A percentile compares a stretch with the other conserved stretches of the same genome.
Evolutionary conservation across 75 land plant genomes (phyloP).

Genomic region (Pinus taeda): DNA sequence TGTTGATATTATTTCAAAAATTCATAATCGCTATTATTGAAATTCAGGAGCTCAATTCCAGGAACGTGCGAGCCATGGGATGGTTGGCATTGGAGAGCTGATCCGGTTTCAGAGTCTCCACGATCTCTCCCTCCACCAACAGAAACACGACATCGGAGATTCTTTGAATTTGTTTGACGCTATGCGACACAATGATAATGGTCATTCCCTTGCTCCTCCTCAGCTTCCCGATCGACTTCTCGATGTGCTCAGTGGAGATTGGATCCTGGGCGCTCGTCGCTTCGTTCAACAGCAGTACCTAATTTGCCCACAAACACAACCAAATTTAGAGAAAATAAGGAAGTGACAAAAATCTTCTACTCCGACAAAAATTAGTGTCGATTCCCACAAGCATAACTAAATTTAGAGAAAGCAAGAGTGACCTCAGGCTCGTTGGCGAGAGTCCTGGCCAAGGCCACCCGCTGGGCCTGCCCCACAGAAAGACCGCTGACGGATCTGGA

Average conservation of each 20-base stretch:
- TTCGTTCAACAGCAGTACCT: slow-evolving; percentile 86
- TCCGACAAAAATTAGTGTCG: not conserved
- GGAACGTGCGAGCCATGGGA: slow-evolving; percentile 75
- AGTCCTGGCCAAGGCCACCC: slow-evolving; percentile 93
- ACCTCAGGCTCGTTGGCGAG: slow-evolving; percentile 93
- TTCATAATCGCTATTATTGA: too few species aligned
- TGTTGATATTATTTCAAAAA: too few species aligned
- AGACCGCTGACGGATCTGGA: slow-evolving; percentile 39
- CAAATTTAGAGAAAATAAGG: not conserved
- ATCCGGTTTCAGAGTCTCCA: slow-evolving; percentile 68
- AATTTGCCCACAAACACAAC: not conserved
- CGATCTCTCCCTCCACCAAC: slow-evolving; percentile 74
- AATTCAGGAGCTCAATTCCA: slow-evolving; percentile 63
- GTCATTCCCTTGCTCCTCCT: slow-evolving; percentile 60
- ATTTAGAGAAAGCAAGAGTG: not conserved
- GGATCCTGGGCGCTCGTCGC: slow-evolving; percentile 96
- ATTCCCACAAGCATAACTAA: not conserved
- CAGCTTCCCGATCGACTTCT: slow-evolving; percentile 64
- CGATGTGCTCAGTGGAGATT: slow-evolving; percentile 85
- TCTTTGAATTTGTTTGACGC: slow-evolving; percentile 75
- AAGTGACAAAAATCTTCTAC: not conserved
- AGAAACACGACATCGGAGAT: slow-evolving; percentile 75
- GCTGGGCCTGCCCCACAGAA: slow-evolving; percentile 91
- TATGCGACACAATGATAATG: slow-evolving; percentile 67
- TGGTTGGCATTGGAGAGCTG: slow-evolving; percentile 67